Evolutionary conservation across 345 rosid species (phyloP), one percentile per base, ranked within the genome.

Genomic region (Euclidium syriacum): DNA sequence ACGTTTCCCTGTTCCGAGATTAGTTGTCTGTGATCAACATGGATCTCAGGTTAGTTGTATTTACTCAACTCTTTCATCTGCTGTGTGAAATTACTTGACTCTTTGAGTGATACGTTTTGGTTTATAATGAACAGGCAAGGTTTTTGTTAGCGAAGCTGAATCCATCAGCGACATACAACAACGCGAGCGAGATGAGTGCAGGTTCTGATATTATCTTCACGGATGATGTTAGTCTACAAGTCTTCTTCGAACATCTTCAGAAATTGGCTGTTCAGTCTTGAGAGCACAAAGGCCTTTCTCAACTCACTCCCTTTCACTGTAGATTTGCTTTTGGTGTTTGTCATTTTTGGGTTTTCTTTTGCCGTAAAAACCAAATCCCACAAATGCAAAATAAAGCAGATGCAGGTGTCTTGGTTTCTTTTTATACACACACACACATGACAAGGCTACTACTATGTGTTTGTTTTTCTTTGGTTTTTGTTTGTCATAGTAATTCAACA

Each of bases 11-110:
- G 96, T 87, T 36, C 96, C 99, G 12, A 84, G 97, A 83, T 70
- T 90, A 77, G 99, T 94, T 33, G 84, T 94, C 1, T 94, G 99
- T 62, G 97, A 94, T 76, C 99, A 94, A 78, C 99, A 94, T 78
- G 99, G 97, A 68, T 94, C 99, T 34, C 99, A 94, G 97, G 99
- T 87, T 49, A 30, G 82, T n/a, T 75, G n/a, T 30, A 34, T 61
- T 18, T 26, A 12, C 43, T 36, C 32, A 35, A 12, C 43, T 36
- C 32, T 54, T 48, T 30, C 22, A 41, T 61, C 55, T 61, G n/a
- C 34, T 42, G n/a, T n/a, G n/a, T n/a, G n/a, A n/a, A n/a, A n/a
- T n/a, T n/a, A n/a, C n/a, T n/a, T n/a, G n/a, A n/a, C n/a, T n/a
- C n/a, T 35, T 18, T 41, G 22, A 6, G 23, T 59, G 23, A 50